A percentile compares a stretch with the other conserved stretches of the same genome.
These are phyloP conservation scores for Scopulariopsis brevicaulis DNA, from an alignment of 2,329 filamentous ascomycete genomes.

Conservation along the genomic window DNA sequence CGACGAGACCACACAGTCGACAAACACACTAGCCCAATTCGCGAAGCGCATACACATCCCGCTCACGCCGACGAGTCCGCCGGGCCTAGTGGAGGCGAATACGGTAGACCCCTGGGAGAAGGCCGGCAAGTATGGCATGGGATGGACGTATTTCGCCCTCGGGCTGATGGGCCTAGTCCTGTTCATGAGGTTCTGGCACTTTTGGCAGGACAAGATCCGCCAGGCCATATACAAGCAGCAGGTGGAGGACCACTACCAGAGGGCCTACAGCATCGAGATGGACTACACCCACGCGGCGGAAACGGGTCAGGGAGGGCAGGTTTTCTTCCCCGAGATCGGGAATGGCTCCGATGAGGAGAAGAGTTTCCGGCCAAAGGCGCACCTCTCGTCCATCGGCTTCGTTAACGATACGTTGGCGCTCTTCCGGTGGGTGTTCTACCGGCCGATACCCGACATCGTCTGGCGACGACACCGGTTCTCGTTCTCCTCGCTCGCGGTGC, in stretches of 20 bases:
- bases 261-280: constrained; percentile 38
- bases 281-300: constrained; percentile 32
- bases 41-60: constrained; percentile 49
- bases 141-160: constrained; percentile 81
- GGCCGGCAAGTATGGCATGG: constrained; percentile 75
- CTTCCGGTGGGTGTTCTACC: constrained; percentile 81
- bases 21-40: constrained; percentile 14
- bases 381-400: constrained; percentile 61
- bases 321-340: constrained; percentile 61
- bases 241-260: constrained; percentile 52
- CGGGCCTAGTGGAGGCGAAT: constrained; percentile 50
- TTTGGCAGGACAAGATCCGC: constrained; percentile 87
- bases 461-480: constrained; percentile 59
- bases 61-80: constrained; percentile 45
- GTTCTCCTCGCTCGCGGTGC: constrained; percentile 69
- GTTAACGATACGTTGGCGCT: constrained; percentile 74
- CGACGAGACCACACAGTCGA: background rate
- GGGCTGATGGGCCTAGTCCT: constrained; percentile 57
- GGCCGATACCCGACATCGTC: constrained; percentile 65
- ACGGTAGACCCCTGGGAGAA: constrained; percentile 68
- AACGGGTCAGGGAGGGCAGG: constrained; percentile 43
- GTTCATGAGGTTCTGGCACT: constrained; percentile 68
- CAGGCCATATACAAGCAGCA: constrained; percentile 82
- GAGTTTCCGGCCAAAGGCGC: constrained; percentile 52
- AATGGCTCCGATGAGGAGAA: constrained; percentile 39